These are phyloP conservation scores for Fusarium sp. DNA, from an alignment of 2,329 filamentous ascomycete genomes.

Conservation along the genomic window DNA sequence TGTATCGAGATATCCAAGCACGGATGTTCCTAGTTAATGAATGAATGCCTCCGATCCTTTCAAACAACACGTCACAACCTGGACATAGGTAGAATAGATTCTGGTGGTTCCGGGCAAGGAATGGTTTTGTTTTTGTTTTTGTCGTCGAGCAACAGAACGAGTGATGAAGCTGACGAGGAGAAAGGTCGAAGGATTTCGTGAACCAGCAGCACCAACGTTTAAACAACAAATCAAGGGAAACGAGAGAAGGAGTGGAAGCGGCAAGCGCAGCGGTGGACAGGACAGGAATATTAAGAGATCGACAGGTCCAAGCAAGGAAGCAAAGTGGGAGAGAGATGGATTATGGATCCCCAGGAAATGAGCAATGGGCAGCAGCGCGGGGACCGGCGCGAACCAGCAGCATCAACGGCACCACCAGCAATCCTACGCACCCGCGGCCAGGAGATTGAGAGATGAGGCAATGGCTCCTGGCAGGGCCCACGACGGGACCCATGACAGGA, in stretches of 20 bases:
- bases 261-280: slow-evolving; percentile 31
- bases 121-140: slow-evolving; percentile 11
- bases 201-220: slow-evolving; percentile 41
- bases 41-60: slow-evolving; percentile 29
- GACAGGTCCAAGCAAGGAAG: slow-evolving; percentile 30
- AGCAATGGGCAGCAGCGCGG: slow-evolving; percentile 39
- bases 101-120: slow-evolving; percentile 30
- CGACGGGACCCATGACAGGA: slow-evolving; percentile 21
- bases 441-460: slow-evolving; percentile 39
- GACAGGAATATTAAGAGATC: slow-evolving; percentile 40
- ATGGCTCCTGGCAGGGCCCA: slow-evolving; percentile 24
- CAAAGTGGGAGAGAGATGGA: slow-evolving; percentile 26
- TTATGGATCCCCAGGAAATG: slow-evolving; percentile 44
- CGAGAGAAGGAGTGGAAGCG: slow-evolving; percentile 31
- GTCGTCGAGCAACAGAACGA: slow-evolving; percentile 43
- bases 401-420: slow-evolving; percentile 28
- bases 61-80: slow-evolving; percentile 34
- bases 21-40: slow-evolving; percentile 35
- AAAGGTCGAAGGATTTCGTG: slow-evolving; percentile 22
- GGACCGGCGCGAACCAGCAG: slow-evolving; percentile 25
- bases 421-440: slow-evolving; percentile 14
- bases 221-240: slow-evolving; percentile 37
- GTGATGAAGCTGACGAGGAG: slow-evolving; percentile 37
- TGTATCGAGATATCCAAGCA: slow-evolving; percentile 26
- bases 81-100: slow-evolving; percentile 23